Base-by-base conservation (phyloP, 352 stramenopile genomes). In the Globisporangium cederbergense region DNA sequence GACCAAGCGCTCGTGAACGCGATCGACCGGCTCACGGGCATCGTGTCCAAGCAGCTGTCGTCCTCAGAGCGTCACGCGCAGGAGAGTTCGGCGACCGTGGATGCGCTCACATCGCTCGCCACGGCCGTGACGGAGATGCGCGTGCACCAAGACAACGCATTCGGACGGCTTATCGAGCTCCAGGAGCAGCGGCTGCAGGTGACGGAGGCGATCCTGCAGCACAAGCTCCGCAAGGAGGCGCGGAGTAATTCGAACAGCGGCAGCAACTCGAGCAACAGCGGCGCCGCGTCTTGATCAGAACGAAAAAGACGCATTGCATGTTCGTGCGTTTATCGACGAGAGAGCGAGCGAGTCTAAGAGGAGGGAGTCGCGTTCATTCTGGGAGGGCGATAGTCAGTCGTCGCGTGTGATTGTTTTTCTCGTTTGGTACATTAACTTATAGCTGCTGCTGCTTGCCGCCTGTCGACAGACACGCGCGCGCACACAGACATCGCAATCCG, bases 131-230 rank as follows among this genome's bases (percentile, higher is more conserved):
- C 78, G 11, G 77, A 86, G 49, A 57, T 92, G 38, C 78, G 79
- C 6, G 68, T 76, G 43, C 72, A 87, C 49, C 78, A 90, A 4
- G 66, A 75, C 8, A 61, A 68, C 4, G 70, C 78, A 2, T 74
- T 89, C 52, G 67, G 66, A 0, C 71, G 76, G 11, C 72, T 90
- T 14, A 79, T 92, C 34, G 64, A 86, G 68, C 63, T 92, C 28
- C 79, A 90, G 57, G 78, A 90, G 65, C 84, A 87, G 46, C 74
- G 87, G n/a, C 58, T 92, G 3, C 76, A 89, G 28, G 75, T 86
- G 46, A 81, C 85, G 76, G 70, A 90, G 58, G 68, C 70, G 25
- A 81, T 92, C 6, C 32, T 92, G 63, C 70, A 85, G 45, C 62
- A 84, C 66, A 76, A 78, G 49, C 68, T 86, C 20, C 81, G 81